phyloP scores from a whole-genome alignment of 352 stramenopile genomes.

The Pythium phragmiticola region DNA sequence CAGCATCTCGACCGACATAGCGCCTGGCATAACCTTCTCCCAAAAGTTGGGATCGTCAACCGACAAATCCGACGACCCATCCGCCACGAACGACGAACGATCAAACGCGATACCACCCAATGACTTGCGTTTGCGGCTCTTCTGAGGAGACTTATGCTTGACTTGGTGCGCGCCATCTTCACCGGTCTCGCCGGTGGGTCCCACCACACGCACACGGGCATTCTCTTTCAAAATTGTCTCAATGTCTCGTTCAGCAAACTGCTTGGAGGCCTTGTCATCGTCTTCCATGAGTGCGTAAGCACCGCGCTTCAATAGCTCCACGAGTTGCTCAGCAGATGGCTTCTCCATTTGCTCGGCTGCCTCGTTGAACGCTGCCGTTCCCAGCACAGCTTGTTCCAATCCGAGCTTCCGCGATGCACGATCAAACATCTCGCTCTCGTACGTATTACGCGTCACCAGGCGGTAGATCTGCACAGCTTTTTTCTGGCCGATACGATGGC shows the following conservation, averaged over 20 bases:
- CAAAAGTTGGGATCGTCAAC: constrained; percentile 97
- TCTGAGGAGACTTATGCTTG: constrained; percentile 45
- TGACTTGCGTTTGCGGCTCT: constrained; percentile 66
- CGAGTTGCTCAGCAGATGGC: constrained; percentile 91
- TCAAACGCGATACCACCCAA: constrained; percentile 80
- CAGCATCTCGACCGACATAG: constrained; percentile 85
- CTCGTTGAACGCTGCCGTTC: constrained; percentile 92
- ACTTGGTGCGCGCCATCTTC: constrained; percentile 10
- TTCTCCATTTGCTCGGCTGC: constrained; percentile 79
- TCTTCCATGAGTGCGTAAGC: constrained; percentile 98
- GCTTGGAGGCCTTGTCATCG: constrained; percentile 92
- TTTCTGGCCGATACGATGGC: constrained; percentile 92
- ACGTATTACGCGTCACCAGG: constrained; percentile 89
- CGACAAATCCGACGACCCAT: constrained; percentile 90
- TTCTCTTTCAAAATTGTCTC: constrained; percentile 94
- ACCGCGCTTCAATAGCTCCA: constrained; percentile 96
- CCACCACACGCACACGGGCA: constrained; percentile 69
- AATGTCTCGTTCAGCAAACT: constrained; percentile 96
- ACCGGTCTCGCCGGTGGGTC: constrained; percentile 27
- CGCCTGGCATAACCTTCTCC: constrained; percentile 90
- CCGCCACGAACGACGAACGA: constrained; percentile 90
- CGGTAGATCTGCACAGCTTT: constrained; percentile 90
- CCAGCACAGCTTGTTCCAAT: constrained; percentile 91
- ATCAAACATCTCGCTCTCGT: constrained; percentile 95
- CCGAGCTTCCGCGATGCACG: constrained; percentile 91